Evolutionary conservation across 306 rosid genomes (phyloP).

Genomic region (Mucuna pruriens): DNA sequence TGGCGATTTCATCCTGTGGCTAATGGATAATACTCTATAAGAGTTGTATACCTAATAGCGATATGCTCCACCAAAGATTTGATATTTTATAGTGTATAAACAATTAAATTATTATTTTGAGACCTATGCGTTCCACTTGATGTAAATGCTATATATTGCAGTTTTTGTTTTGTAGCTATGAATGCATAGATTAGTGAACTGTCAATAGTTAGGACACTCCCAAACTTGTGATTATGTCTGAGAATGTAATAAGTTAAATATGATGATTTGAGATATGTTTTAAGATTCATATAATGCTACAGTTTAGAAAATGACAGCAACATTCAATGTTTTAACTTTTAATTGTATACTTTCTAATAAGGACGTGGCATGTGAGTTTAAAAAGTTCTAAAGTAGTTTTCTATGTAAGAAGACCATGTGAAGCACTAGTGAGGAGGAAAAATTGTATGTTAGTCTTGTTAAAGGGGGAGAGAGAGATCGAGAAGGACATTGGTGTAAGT

Average conservation of each 20-base stretch:
- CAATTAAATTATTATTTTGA: not conserved
- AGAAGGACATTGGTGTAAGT: not conserved
- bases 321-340: constrained; percentile 3
- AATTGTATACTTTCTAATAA: not conserved
- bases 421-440: not conserved
- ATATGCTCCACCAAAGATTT: constrained; percentile 22
- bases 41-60: constrained; percentile 8
- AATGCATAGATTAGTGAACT: constrained; percentile 21
- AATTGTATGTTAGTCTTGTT: not conserved
- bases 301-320: constrained; percentile 10
- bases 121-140: constrained; percentile 15
- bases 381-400: constrained; percentile 34
- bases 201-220: constrained; percentile 27
- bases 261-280: constrained; percentile 17
- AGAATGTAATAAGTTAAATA: not conserved
- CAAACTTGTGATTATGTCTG: constrained; percentile 11
- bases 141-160: constrained; percentile 14
- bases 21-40: not conserved
- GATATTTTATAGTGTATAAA: constrained; percentile 6
- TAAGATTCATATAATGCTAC: not conserved
- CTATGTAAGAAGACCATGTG: not conserved
- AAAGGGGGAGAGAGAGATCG: not conserved
- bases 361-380: constrained; percentile 7
- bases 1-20: too few relatives aligned
- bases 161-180: constrained; percentile 25